Evolutionary conservation across 1,139 yeast species (phyloP).

Genomic region (Candida tetrigidarum): DNA sequence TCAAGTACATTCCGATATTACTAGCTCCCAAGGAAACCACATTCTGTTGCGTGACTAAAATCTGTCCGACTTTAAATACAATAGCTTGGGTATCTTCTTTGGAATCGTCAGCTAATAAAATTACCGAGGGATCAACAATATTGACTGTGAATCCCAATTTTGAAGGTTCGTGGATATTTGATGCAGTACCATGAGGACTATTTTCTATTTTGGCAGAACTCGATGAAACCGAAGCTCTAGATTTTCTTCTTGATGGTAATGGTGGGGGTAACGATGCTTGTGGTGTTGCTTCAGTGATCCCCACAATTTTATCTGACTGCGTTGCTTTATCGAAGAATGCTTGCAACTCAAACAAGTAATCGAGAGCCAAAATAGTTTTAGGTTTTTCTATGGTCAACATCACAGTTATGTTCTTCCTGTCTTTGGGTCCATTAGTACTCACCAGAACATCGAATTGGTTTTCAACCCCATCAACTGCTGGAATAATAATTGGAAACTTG

Average conservation of each 20-base stretch:
- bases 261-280: too few relatives aligned
- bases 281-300: too few relatives aligned
- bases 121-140: constrained; percentile 77
- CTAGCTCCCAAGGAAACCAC: constrained; percentile 68
- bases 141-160: constrained; percentile 64
- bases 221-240: constrained; percentile 11
- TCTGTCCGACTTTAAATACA: constrained; percentile 85
- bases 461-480: constrained; percentile 62
- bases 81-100: constrained; percentile 78
- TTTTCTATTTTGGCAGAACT: constrained; percentile 3
- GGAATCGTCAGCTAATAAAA: constrained; percentile 81
- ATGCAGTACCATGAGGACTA: too few relatives aligned
- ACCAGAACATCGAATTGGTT: constrained; percentile 72
- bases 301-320: constrained; percentile 2
- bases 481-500: constrained; percentile 80
- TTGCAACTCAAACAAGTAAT: constrained; percentile 79
- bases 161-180: constrained; percentile 4
- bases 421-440: constrained; percentile 44
- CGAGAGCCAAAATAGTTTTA: constrained; percentile 78
- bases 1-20: constrained; percentile 85
- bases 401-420: constrained; percentile 48
- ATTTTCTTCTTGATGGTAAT: constrained; percentile 16
- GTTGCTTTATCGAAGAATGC: constrained; percentile 50
- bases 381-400: constrained; percentile 82
- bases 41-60: constrained; percentile 71